A percentile compares a stretch with the other conserved stretches of the same genome.
Conservation (phyloP, 768 basidiomycete species). For the Gymnopilus dilepis region DNA sequence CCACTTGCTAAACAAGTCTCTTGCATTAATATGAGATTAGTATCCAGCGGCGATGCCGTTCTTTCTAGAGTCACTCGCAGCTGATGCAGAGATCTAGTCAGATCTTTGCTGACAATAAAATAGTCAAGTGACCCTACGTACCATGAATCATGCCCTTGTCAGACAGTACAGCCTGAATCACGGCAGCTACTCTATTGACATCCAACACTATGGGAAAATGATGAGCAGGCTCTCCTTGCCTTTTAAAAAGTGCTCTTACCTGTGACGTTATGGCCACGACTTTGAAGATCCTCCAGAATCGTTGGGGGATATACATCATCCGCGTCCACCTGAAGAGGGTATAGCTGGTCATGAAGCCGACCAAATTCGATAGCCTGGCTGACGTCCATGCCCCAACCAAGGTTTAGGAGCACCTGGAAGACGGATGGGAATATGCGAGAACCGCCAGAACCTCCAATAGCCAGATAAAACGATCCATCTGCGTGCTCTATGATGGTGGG, state of each 20-base stretch:
- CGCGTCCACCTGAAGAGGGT: constrained; percentile 62
- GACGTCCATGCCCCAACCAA: constrained; percentile 83
- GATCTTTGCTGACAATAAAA: constrained; percentile 6
- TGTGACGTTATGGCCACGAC: constrained; percentile 74
- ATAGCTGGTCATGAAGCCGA: constrained; percentile 87
- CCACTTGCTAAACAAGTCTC: not conserved
- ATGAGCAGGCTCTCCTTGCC: constrained; percentile 1
- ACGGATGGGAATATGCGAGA: constrained; percentile 82
- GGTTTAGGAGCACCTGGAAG: constrained; percentile 78
- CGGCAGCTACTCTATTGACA: constrained; percentile 74
- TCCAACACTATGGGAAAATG: constrained; percentile 52
- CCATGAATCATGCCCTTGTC: constrained; percentile 65
- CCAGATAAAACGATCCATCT: constrained; percentile 74
- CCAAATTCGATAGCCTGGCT: constrained; percentile 84
- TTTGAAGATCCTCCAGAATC: constrained; percentile 59
- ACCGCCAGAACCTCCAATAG: constrained; percentile 88
- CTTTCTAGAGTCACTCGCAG: constrained; percentile 91
- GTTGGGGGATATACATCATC: constrained; percentile 65
- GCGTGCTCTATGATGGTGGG: constrained; percentile 81
- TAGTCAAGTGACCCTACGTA: constrained; percentile 37
- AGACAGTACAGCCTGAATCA: constrained; percentile 70
- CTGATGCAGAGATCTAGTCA: constrained; percentile 40
- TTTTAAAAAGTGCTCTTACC: constrained; percentile 42
- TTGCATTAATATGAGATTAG: constrained; percentile 21
- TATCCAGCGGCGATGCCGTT: constrained; percentile 92